These are phyloP conservation scores for Aurinia saxatilis DNA, from an alignment of 345 rosid genomes.

Conservation along the genomic window DNA sequence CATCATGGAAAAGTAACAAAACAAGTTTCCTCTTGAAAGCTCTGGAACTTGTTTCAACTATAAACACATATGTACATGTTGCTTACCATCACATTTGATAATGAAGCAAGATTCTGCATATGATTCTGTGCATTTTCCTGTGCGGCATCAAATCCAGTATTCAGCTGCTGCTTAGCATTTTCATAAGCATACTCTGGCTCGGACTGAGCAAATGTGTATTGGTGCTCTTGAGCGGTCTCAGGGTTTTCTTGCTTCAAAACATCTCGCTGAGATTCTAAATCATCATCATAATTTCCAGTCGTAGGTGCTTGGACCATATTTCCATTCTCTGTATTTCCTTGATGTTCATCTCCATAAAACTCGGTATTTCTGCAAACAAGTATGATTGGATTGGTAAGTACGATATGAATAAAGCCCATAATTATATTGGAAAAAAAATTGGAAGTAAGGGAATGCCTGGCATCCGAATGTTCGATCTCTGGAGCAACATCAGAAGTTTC, in stretches of 20 bases:
- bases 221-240: conserved; percentile 59
- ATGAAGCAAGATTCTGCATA: conserved; percentile 58
- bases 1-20: neutral
- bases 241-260: conserved; percentile 54
- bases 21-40: neutral
- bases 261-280: conserved; percentile 55
- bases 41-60: neutral
- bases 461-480: conserved; percentile 46
- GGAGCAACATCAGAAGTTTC: conserved; percentile 47
- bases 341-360: conserved; percentile 68
- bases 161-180: conserved; percentile 47
- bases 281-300: conserved; percentile 49
- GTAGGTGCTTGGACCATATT: conserved; percentile 43
- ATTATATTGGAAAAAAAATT: neutral
- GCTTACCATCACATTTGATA: conserved; percentile 77
- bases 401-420: neutral
- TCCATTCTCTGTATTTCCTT: conserved; percentile 49
- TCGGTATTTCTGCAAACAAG: conserved; percentile 52
- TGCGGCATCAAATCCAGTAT: conserved; percentile 44
- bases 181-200: conserved; percentile 62
- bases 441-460: conserved; percentile 41
- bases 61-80: neutral
- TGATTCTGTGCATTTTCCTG: conserved; percentile 57
- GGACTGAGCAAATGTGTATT: conserved; percentile 63
- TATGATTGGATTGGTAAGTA: conserved; percentile 1